Evolutionary conservation across 1,139 yeast genomes (phyloP).

Genomic region (Eremothecium gossypii): DNA sequence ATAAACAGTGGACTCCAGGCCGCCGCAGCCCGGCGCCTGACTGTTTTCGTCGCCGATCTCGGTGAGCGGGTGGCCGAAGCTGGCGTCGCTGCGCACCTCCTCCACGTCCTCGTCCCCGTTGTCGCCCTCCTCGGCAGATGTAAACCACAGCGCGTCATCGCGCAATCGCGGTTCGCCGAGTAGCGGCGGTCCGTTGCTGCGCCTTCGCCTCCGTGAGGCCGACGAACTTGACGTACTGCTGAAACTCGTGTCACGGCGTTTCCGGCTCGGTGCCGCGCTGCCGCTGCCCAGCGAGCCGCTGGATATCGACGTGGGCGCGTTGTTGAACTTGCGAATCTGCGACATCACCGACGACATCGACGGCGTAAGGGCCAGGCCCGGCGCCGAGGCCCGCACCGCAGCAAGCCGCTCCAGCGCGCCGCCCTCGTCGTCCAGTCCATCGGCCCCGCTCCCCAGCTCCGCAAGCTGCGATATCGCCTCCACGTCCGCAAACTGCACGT

Average conservation of each 20-base stretch:
- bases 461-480: background rate
- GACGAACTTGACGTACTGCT: slow-evolving; percentile 3
- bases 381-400: background rate
- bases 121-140: background rate
- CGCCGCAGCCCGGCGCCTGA: background rate
- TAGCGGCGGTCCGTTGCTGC: background rate
- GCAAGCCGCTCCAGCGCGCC: background rate
- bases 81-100: background rate
- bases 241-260: background rate
- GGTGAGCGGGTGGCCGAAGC: slow-evolving; percentile 1
- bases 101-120: background rate
- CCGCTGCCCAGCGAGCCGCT: too few species aligned
- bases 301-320: slow-evolving; percentile 1
- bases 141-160: too few species aligned
- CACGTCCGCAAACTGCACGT: background rate
- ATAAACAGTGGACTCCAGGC: background rate
- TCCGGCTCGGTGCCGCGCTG: background rate
- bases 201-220: background rate
- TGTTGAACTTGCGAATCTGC: slow-evolving; percentile 6
- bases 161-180: too few species aligned
- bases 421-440: background rate
- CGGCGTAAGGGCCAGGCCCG: slow-evolving; percentile 6
- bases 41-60: background rate
- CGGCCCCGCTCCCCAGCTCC: background rate
- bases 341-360: slow-evolving; percentile 10